Conservation (phyloP, 306 rosid species). For the Gillenia trifoliata region DNA sequence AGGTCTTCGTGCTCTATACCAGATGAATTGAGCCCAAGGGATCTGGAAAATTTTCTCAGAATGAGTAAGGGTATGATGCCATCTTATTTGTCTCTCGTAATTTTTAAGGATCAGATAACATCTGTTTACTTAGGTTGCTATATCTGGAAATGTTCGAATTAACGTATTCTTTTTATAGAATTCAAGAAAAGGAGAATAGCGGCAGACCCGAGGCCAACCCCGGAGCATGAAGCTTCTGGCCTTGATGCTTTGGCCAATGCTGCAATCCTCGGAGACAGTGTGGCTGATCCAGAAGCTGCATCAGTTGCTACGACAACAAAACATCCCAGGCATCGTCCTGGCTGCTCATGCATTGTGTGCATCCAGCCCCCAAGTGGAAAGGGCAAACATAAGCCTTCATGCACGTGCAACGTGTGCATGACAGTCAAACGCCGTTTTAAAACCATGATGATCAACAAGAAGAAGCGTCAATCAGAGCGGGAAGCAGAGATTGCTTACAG, state of each 20-base stretch:
- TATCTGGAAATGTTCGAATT: background rate
- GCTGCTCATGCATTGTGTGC: conserved; percentile 99
- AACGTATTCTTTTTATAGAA: conserved; percentile 33
- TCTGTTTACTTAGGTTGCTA: background rate
- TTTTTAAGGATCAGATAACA: conserved; percentile 3
- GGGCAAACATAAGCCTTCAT: conserved; percentile 97
- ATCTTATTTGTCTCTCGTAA: conserved; percentile 11
- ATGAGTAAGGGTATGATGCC: conserved; percentile 62
- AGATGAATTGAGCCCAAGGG: conserved; percentile 74
- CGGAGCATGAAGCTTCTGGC: conserved; percentile 69
- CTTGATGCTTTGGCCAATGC: conserved; percentile 95
- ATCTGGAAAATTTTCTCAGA: conserved; percentile 75
- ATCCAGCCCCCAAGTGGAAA: conserved; percentile 99
- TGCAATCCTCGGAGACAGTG: conserved; percentile 72
- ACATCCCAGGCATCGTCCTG: conserved; percentile 98
- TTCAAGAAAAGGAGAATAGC: conserved; percentile 61
- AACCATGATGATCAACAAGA: conserved; percentile 93
- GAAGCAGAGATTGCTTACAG: conserved; percentile 94
- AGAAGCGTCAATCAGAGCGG: conserved; percentile 94
- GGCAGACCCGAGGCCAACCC: conserved; percentile 41
- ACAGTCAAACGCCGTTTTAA: conserved; percentile 95
- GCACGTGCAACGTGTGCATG: conserved; percentile 92
- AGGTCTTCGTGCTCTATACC: conserved; percentile 88
- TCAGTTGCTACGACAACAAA: conserved; percentile 83
- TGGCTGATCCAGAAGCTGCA: conserved; percentile 50